phyloP scores from a whole-genome alignment of 2,329 filamentous ascomycete species.

The Annulohypoxylon truncatum region DNA sequence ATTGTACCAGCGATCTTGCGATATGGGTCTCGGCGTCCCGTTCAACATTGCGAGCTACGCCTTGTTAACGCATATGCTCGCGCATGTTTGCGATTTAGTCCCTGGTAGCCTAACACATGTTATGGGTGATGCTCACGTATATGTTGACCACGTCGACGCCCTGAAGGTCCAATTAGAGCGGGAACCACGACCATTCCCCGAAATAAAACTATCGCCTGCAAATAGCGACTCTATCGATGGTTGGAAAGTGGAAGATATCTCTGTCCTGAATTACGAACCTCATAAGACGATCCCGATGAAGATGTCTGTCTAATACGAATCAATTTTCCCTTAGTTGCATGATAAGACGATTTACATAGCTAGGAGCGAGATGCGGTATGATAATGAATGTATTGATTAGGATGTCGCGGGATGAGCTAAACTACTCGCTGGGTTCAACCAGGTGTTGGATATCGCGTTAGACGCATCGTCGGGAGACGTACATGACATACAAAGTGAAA shows the following conservation, averaged over 20 bases:
- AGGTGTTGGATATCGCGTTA: neutral
- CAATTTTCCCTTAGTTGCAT: no score
- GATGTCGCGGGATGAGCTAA: neutral
- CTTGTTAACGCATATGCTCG: slow-evolving; percentile 93
- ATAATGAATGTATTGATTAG: slow-evolving; percentile 27
- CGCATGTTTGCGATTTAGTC: slow-evolving; percentile 83
- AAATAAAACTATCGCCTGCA: slow-evolving; percentile 76
- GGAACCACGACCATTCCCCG: slow-evolving; percentile 84
- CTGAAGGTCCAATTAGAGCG: slow-evolving; percentile 82
- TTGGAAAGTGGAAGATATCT: slow-evolving; percentile 89
- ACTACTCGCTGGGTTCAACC: neutral
- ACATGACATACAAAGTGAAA: neutral
- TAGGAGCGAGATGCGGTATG: slow-evolving; percentile 9
- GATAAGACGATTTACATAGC: no score
- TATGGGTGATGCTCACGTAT: slow-evolving; percentile 98
- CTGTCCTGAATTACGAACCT: slow-evolving; percentile 87
- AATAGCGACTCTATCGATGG: slow-evolving; percentile 84
- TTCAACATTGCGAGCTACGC: slow-evolving; percentile 99
- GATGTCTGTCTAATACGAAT: slow-evolving; percentile 90
- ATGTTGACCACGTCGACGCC: slow-evolving; percentile 91
- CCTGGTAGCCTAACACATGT: slow-evolving; percentile 92
- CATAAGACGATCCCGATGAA: slow-evolving; percentile 97
- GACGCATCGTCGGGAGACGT: neutral
- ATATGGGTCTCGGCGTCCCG: slow-evolving; percentile 96
- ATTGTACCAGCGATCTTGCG: slow-evolving; percentile 92